These are phyloP conservation scores for Lepidium campestre DNA, from an alignment of 441 rosid genomes.

Conservation along the genomic window DNA sequence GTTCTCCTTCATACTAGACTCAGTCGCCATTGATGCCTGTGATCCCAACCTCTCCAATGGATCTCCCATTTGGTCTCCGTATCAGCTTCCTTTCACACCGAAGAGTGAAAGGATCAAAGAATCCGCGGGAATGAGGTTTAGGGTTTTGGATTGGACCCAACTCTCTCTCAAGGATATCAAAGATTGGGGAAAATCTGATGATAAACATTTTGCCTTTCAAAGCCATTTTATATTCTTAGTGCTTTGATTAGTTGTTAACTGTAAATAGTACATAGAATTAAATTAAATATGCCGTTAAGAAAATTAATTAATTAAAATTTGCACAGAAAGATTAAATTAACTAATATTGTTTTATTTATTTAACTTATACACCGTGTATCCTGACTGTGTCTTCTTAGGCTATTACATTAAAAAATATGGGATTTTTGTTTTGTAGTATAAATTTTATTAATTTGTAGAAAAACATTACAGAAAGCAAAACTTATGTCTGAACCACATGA, in stretches of 20 bases:
- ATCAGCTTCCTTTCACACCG: conserved; percentile 4
- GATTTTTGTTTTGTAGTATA: background rate
- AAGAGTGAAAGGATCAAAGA: background rate
- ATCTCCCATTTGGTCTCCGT: conserved; percentile 44
- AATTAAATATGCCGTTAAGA: background rate
- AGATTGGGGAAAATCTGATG: conserved; percentile 14
- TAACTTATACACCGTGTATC: background rate
- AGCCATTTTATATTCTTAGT: background rate
- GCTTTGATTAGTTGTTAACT: background rate
- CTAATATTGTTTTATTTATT: background rate
- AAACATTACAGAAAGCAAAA: background rate
- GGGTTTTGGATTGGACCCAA: conserved; percentile 28
- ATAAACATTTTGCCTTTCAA: background rate
- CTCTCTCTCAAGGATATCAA: background rate
- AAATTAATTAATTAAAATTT: background rate
- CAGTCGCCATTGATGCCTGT: conserved; percentile 45
- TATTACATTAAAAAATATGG: background rate
- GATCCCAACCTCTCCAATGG: conserved; percentile 48
- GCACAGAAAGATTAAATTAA: background rate
- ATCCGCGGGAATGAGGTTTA: conserved; percentile 23
- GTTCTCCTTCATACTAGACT: conserved; percentile 46
- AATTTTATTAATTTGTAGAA: background rate
- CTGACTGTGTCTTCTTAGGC: background rate
- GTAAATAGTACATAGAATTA: background rate
- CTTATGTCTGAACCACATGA: background rate